Percentiles rank a stretch among this genome's conserved stretches.
Conservation (phyloP, 352 stramenopile genomes). For the Hyaloperonospora brassicae region DNA sequence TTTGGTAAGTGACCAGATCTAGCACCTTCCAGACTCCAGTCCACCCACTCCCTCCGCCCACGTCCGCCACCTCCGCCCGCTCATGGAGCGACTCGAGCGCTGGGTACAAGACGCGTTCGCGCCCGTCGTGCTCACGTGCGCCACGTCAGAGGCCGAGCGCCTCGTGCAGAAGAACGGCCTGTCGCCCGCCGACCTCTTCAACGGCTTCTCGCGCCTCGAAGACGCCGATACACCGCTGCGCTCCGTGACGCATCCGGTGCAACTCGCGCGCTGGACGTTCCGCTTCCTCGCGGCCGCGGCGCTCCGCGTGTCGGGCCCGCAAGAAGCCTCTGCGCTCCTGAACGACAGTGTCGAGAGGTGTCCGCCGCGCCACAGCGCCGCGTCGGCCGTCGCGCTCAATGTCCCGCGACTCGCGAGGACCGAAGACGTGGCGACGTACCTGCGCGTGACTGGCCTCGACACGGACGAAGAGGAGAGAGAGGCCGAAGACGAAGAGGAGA, state of each 20-base stretch:
- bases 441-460: slow-evolving; percentile 48
- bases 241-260: slow-evolving; percentile 62
- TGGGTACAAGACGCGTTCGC: slow-evolving; percentile 77
- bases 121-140: slow-evolving; percentile 72
- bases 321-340: slow-evolving; percentile 49
- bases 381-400: slow-evolving; percentile 47
- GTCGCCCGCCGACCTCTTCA: slow-evolving; percentile 64
- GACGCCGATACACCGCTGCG: slow-evolving; percentile 64
- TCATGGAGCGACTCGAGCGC: slow-evolving; percentile 55
- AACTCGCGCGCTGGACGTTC: slow-evolving; percentile 62
- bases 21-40: no score
- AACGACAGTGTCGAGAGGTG: slow-evolving; percentile 56
- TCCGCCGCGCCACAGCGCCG: slow-evolving; percentile 27
- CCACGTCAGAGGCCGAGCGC: slow-evolving; percentile 67
- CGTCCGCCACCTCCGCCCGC: no score
- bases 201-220: slow-evolving; percentile 54
- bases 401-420: slow-evolving; percentile 47
- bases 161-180: slow-evolving; percentile 79
- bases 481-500: no score
- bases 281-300: slow-evolving; percentile 56
- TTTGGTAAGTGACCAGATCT: no score
- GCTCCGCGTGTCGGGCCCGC: slow-evolving; percentile 37
- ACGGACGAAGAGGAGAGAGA: slow-evolving; percentile 25
- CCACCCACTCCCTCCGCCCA: no score
- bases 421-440: slow-evolving; percentile 60